Percentiles rank a stretch among this genome's conserved stretches.
Evolutionary conservation across 352 stramenopile species (phyloP).

Genomic region (Globisporangium nodosum): DNA sequence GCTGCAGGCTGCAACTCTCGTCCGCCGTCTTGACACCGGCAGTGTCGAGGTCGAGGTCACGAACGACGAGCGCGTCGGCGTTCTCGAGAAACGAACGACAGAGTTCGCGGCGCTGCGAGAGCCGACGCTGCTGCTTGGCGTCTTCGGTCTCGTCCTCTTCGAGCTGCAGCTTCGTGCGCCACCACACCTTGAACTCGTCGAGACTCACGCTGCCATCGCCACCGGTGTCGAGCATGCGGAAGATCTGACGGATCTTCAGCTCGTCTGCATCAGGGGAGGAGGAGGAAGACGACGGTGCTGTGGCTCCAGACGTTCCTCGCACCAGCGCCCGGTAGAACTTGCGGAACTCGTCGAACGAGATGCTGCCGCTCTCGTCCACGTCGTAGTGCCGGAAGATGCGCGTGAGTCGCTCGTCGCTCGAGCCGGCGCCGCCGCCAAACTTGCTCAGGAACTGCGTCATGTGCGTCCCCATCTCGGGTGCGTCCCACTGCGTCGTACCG

Average conservation of each 20-base stretch:
- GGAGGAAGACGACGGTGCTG: background rate
- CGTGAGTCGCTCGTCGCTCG: slow-evolving; percentile 48
- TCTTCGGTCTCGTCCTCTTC: slow-evolving; percentile 43
- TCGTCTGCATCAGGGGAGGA: background rate
- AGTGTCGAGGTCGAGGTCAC: background rate
- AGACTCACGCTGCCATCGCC: slow-evolving; percentile 57
- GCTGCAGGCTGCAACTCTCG: too few relatives aligned
- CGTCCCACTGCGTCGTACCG: slow-evolving; percentile 60
- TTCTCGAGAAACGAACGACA: slow-evolving; percentile 41
- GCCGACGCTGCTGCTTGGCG: slow-evolving; percentile 16
- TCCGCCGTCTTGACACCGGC: background rate
- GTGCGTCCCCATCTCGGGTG: slow-evolving; percentile 39
- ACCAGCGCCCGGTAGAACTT: slow-evolving; percentile 51
- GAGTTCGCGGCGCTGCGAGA: slow-evolving; percentile 16
- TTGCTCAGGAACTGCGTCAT: slow-evolving; percentile 49
- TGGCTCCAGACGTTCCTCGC: slow-evolving; percentile 12
- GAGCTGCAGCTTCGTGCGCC: slow-evolving; percentile 59
- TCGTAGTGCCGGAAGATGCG: slow-evolving; percentile 70
- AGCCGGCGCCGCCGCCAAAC: slow-evolving; percentile 19
- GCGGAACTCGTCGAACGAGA: slow-evolving; percentile 51
- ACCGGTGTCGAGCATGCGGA: slow-evolving; percentile 54
- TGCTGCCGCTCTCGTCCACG: slow-evolving; percentile 54
- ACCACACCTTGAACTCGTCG: slow-evolving; percentile 75
- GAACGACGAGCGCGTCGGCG: slow-evolving; percentile 26
- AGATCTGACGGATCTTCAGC: slow-evolving; percentile 42